Evolutionary conservation across 257 asterid species (phyloP).

Genomic region (Prunella vulgaris): DNA sequence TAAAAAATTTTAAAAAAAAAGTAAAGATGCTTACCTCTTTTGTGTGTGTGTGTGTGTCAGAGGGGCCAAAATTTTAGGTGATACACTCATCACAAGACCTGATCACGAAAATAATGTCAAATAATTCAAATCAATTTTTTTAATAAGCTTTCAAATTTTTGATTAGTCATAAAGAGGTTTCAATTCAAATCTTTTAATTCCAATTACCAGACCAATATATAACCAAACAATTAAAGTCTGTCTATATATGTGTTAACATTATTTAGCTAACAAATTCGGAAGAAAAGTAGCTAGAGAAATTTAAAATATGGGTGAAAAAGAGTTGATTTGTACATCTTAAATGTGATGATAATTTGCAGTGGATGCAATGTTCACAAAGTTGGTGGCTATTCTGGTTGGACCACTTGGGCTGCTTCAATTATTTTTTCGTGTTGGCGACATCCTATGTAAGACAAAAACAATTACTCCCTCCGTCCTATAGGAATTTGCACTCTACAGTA

Average conservation of each 20-base stretch:
- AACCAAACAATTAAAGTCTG: neutral
- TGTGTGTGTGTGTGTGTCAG: too few relatives aligned
- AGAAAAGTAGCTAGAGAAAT: neutral
- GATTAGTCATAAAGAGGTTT: too few relatives aligned
- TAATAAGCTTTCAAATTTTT: too few relatives aligned
- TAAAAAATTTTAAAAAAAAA: too few relatives aligned
- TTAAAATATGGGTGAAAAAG: conserved; percentile 14
- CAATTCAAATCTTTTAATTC: conserved; percentile 1
- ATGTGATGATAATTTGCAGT: neutral
- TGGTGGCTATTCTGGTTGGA: conserved; percentile 53
- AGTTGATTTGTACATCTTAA: neutral
- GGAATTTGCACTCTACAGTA: too few relatives aligned
- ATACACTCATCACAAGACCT: too few relatives aligned
- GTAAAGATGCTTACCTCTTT: too few relatives aligned
- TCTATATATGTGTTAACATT: neutral
- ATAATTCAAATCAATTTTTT: too few relatives aligned
- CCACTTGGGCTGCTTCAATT: conserved; percentile 45
- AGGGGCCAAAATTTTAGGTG: too few relatives aligned
- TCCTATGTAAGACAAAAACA: conserved; percentile 26
- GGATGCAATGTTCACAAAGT: conserved; percentile 31
- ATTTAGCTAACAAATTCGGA: too few relatives aligned
- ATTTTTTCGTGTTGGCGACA: conserved; percentile 42
- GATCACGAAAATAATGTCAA: too few relatives aligned
- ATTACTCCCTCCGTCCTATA: too few relatives aligned
- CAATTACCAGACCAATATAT: neutral